A percentile compares a stretch with the other conserved stretches of the same genome.
These are phyloP conservation scores for Nadsonia starkeyi-henricii DNA, from an alignment of 1,139 yeast species.

Conservation along the genomic window DNA sequence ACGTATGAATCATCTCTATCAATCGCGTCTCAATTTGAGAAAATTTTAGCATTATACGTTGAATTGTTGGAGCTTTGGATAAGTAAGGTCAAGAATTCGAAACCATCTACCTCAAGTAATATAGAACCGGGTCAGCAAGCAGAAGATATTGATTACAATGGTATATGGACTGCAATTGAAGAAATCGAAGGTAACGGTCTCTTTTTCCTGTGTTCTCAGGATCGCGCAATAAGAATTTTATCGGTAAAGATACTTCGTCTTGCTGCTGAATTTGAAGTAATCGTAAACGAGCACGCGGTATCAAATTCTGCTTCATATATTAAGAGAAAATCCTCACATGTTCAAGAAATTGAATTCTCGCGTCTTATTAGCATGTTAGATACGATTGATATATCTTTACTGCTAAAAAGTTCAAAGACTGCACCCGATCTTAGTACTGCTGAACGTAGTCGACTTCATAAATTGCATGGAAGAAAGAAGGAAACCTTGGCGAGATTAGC, in stretches of 20 bases:
- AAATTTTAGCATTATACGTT: slow-evolving; percentile 54
- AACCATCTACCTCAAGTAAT: slow-evolving; percentile 1
- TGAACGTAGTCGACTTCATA: slow-evolving; percentile 58
- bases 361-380: slow-evolving; percentile 70
- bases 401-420: slow-evolving; percentile 36
- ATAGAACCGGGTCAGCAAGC: slow-evolving; percentile 25
- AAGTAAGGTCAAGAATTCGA: slow-evolving; percentile 34
- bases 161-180: slow-evolving; percentile 70
- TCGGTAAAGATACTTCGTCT: slow-evolving; percentile 64
- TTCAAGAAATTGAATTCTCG: slow-evolving; percentile 43
- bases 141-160: slow-evolving; percentile 67
- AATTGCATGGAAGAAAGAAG: slow-evolving; percentile 39
- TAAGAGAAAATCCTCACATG: slow-evolving; percentile 10
- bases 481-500: slow-evolving; percentile 62
- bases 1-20: slow-evolving; percentile 37
- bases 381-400: slow-evolving; percentile 49
- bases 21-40: slow-evolving; percentile 43
- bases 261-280: slow-evolving; percentile 75
- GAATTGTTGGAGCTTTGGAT: slow-evolving; percentile 76
- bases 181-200: slow-evolving; percentile 94
- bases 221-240: slow-evolving; percentile 53
- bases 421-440: slow-evolving; percentile 62
- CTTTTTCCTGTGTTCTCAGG: slow-evolving; percentile 83
- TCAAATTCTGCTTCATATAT: slow-evolving; percentile 8
- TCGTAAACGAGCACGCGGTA: slow-evolving; percentile 42